phyloP scores from a whole-genome alignment of 2,329 filamentous ascomycete species.

The Monilinia polystroma region DNA sequence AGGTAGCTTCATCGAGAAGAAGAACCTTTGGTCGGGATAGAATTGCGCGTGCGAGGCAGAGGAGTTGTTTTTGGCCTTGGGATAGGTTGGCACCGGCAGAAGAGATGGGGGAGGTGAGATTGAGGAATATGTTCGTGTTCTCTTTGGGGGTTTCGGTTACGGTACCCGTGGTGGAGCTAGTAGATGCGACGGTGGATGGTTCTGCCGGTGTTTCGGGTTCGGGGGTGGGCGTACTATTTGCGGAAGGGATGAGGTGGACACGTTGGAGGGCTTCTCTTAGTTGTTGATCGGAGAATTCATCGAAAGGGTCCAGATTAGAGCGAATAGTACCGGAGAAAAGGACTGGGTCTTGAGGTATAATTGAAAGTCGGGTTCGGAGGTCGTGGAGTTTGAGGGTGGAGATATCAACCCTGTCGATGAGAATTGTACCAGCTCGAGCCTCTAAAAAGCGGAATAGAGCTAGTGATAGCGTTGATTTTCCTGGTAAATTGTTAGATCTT shows the following conservation, averaged over 20 bases:
- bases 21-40: slow-evolving; percentile 70
- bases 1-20: slow-evolving; percentile 75
- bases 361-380: slow-evolving; percentile 36
- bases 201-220: slow-evolving; percentile 13
- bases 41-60: slow-evolving; percentile 70
- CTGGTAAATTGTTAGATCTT: slow-evolving; percentile 27
- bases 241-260: slow-evolving; percentile 71
- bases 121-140: slow-evolving; percentile 65
- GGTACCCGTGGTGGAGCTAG: background rate
- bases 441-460: slow-evolving; percentile 34
- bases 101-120: slow-evolving; percentile 60
- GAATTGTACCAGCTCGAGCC: slow-evolving; percentile 44
- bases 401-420: slow-evolving; percentile 38
- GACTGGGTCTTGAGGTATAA: slow-evolving; percentile 62
- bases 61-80: slow-evolving; percentile 70
- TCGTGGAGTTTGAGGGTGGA: slow-evolving; percentile 38
- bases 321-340: slow-evolving; percentile 84
- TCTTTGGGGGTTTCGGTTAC: slow-evolving; percentile 39
- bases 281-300: slow-evolving; percentile 78
- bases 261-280: slow-evolving; percentile 80
- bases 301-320: slow-evolving; percentile 88
- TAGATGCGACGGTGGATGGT: slow-evolving; percentile 19
- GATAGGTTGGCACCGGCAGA: slow-evolving; percentile 71
- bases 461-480: slow-evolving; percentile 35
- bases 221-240: background rate